Percentiles rank a stretch among this genome's conserved stretches.
Conservation (phyloP, 1,284 basidiomycete species). For the Leccinum pallidistipes region DNA sequence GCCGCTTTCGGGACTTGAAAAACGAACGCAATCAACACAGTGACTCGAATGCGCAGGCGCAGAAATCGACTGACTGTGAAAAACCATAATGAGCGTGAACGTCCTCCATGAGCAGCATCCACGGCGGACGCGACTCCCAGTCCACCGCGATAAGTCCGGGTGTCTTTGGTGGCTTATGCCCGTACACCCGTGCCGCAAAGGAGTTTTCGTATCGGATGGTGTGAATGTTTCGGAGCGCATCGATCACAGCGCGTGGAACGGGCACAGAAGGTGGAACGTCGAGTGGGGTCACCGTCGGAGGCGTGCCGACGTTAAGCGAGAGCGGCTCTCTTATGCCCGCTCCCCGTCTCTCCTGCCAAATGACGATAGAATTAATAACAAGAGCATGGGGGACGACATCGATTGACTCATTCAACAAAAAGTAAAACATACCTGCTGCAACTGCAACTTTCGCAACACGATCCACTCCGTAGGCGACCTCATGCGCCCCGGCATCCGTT, state of each 20-base stretch:
- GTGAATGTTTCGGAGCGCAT: constrained; percentile 52
- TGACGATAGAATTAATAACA: neutral
- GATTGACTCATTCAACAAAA: neutral
- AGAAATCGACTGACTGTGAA: constrained; percentile 45
- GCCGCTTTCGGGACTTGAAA: constrained; percentile 54
- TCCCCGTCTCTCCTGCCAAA: constrained; percentile 40
- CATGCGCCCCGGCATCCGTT: constrained; percentile 6
- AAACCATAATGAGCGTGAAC: constrained; percentile 61
- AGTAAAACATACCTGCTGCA: constrained; percentile 40
- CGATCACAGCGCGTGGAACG: constrained; percentile 46
- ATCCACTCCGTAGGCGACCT: constrained; percentile 37
- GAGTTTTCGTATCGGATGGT: constrained; percentile 64
- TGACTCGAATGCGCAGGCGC: neutral
- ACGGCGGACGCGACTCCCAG: constrained; percentile 68
- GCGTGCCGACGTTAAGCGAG: neutral
- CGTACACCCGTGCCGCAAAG: constrained; percentile 60
- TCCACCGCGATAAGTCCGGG: constrained; percentile 53
- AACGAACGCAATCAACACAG: constrained; percentile 9
- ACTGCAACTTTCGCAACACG: constrained; percentile 47
- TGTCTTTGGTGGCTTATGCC: constrained; percentile 31
- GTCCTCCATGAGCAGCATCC: constrained; percentile 74
- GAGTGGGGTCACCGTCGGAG: constrained; percentile 16
- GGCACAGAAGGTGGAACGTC: constrained; percentile 25
- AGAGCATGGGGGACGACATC: neutral
- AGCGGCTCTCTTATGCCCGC: constrained; percentile 20